Evolutionary conservation across 352 stramenopile genomes (phyloP), one percentile per base, ranked within the genome.

Genomic region (Pythium grandisporangium): DNA sequence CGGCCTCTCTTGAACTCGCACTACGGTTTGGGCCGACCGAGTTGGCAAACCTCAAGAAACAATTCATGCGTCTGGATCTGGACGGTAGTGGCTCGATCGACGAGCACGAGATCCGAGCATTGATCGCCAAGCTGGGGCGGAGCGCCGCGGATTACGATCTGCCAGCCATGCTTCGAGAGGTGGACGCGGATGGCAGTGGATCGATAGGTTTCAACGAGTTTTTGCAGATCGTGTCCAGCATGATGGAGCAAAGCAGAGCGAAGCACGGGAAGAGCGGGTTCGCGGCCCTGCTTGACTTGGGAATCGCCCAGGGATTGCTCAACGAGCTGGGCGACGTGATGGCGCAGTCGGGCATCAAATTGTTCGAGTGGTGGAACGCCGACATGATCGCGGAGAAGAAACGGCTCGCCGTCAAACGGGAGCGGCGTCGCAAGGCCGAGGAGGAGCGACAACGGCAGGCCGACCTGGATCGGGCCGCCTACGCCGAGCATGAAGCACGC

Each of bases 121-220:
- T 89, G 10, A 66, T 86, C 24, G 66, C 73, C 37, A 85, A 83
- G 14, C 48, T 89, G 12, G 70, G 70, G 11, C 65, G 62, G 23
- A 57, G 56, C 5, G 48, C 51, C 7, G 58, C 57, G 5, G 61
- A 72, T 20, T 75, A 70, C 22, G 59, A 89, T 30, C 33, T 86
- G 11, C 50, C 58, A 11, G 61, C 58, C 6, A 84, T 89, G 58
- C 48, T 89, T 22, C 49, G 51, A 7, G 72, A 86, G 42, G 76
- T 86, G 3, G 76, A 89, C 45, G 64, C 47, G 0, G 73, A 86
- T 40, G 64, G 63, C 13, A 86, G 73, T 34, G 76, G 76, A 8
- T 55, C 60, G 0, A 85, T 89, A 37, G 66, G 70, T 36, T 86
- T 83, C 42, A 80, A 75, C 45, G 69, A 83, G 54, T 86, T 86